Evolutionary conservation across 495 filamentous ascomycete species (phyloP), one percentile per base, ranked within the genome.

Genomic region (Aspergillus indologenus): DNA sequence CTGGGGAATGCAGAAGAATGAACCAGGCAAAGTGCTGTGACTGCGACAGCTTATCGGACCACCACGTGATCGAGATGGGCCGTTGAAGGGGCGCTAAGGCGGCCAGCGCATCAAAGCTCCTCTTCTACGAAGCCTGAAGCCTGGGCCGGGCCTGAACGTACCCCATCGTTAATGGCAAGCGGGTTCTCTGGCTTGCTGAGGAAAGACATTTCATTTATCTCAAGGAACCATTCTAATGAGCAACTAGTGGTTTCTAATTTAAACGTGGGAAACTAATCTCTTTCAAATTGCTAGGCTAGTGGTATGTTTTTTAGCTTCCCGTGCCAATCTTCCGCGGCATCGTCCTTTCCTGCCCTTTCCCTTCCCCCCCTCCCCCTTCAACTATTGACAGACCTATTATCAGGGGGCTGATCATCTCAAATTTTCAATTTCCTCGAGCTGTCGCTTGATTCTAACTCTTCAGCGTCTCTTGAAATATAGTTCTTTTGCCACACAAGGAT

Each of bases 61-160:
- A 51, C 26, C 64, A 66, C 64, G 64, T 62, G 64, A 60, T 51
- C 45, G 26, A n/a, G n/a, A 20, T 17, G 45, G 40, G 53, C 34
- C 22, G 59, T 53, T 40, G 34, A 40, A 40, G 34, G 49, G 49
- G 51, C 46, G 63, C 61, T 48, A 66, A 65, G 57, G 52, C 60
- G 47, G 53, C 54, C 50, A 51, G 31, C 50, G 56, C 52, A 56
- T 54, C 45, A 50, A 51, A 60, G 56, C 48, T 63, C 43, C 52
- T 56, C 50, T 59, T 57, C 47, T 40, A 11, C 34, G 34, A 40
- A 40, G 34, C 54, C 57, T 50, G 34, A 40, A 40, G 34, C 54
- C 57, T 50, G 57, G 59, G 48, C 49, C 23, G 51, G 43, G 53
- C 56, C 57, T 48, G 54, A 59, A n/a, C 49, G 12, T 55, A 55